These are phyloP conservation scores for Daldinia sp. DNA, from an alignment of 2,329 filamentous ascomycete species.

Conservation along the genomic window DNA sequence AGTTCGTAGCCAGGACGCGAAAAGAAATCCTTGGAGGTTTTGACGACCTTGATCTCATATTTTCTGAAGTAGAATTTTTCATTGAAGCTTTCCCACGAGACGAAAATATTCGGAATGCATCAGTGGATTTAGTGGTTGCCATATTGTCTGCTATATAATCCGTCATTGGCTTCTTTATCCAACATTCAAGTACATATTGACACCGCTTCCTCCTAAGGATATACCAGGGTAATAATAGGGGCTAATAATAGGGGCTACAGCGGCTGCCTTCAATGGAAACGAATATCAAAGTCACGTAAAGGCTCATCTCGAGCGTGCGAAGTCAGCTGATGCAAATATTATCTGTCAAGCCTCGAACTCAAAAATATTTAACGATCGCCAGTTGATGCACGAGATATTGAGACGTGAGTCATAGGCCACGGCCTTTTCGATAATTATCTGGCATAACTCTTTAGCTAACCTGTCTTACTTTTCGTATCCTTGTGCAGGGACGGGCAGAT, in stretches of 20 bases:
- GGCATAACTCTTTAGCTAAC: too few species aligned
- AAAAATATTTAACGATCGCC: background rate
- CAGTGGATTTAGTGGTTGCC: background rate
- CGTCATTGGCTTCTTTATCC: background rate
- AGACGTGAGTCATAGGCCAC: too few species aligned
- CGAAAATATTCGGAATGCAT: background rate
- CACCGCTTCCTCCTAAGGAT: background rate
- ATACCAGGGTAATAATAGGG: background rate
- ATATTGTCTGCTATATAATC: background rate
- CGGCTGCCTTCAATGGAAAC: background rate
- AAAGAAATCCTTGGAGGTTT: background rate
- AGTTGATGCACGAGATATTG: background rate
- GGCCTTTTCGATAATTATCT: too few species aligned
- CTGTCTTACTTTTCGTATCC: background rate
- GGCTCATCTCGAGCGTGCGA: background rate
- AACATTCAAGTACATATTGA: background rate
- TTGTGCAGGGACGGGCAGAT: background rate
- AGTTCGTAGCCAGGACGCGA: background rate
- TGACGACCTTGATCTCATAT: background rate
- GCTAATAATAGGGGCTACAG: background rate
- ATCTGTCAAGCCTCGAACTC: background rate
- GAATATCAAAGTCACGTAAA: background rate
- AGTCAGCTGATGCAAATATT: background rate
- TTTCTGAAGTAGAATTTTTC: background rate
- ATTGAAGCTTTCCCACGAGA: background rate